Conservation (phyloP, 1,284 basidiomycete genomes). For the Pseudozyma tsukubaensis region DNA sequence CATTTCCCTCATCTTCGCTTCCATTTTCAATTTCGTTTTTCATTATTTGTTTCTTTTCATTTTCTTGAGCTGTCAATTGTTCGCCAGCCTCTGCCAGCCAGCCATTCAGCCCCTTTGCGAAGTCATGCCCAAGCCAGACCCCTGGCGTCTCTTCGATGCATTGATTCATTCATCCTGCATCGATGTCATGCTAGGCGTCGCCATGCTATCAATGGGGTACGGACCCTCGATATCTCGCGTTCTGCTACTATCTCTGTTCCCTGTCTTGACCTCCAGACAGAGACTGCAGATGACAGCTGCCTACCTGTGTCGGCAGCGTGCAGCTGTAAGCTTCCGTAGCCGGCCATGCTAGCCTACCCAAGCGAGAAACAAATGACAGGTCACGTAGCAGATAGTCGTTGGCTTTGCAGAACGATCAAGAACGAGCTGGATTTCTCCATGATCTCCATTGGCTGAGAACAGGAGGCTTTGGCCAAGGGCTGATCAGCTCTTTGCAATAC, state of each 20-base stretch:
- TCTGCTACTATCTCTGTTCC: not conserved
- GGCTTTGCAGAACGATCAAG: too few species aligned
- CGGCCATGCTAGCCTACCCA: too few species aligned
- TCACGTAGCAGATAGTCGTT: too few species aligned
- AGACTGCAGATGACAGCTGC: conserved; percentile 5
- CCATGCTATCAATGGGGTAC: too few species aligned
- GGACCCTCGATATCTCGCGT: not conserved
- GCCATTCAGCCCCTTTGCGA: not conserved
- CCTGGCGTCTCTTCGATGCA: conserved; percentile 36
- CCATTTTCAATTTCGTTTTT: not conserved
- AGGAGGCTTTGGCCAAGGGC: too few species aligned
- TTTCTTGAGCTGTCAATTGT: not conserved
- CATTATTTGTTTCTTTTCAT: conserved; percentile 4
- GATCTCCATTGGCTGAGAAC: too few species aligned
- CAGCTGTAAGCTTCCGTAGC: too few species aligned
- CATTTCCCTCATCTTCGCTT: not conserved
- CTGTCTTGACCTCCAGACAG: conserved; percentile 9
- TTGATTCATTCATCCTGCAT: conserved; percentile 14
- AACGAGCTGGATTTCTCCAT: too few species aligned
- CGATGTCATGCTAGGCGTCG: not conserved
- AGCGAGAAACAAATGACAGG: too few species aligned
- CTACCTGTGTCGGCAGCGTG: not conserved
- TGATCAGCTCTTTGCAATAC: too few species aligned
- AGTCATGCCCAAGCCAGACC: conserved; percentile 28
- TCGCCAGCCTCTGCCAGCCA: not conserved